These are phyloP conservation scores for Lodderomyces parapsilosis DNA, from an alignment of 1,139 yeast genomes.

Conservation along the genomic window DNA sequence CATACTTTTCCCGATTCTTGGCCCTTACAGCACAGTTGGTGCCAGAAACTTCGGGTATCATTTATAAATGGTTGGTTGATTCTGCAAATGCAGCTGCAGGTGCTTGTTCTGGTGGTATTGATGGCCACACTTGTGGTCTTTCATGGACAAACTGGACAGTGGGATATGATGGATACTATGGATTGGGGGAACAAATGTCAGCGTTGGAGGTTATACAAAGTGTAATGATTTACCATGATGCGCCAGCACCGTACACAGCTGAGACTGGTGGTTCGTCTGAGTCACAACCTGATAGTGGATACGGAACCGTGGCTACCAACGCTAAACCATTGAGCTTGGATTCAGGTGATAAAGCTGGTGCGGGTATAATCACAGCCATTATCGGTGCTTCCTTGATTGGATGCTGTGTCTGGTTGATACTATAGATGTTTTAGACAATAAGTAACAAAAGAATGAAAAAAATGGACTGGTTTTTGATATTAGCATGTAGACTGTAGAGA, in stretches of 20 bases:
- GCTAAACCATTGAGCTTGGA: slow-evolving; percentile 50
- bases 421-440: not conserved
- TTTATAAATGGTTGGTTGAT: slow-evolving; percentile 51
- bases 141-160: slow-evolving; percentile 58
- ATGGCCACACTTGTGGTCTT: slow-evolving; percentile 87
- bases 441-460: not conserved
- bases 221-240: slow-evolving; percentile 47
- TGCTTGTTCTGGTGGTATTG: slow-evolving; percentile 83
- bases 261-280: slow-evolving; percentile 58
- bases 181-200: slow-evolving; percentile 93
- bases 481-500: not conserved
- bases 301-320: slow-evolving; percentile 36
- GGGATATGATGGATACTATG: slow-evolving; percentile 73
- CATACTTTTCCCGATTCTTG: slow-evolving; percentile 72
- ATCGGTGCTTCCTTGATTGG: slow-evolving; percentile 65
- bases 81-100: slow-evolving; percentile 80
- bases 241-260: slow-evolving; percentile 59
- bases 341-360: slow-evolving; percentile 79
- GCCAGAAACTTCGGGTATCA: slow-evolving; percentile 57
- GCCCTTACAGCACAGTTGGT: slow-evolving; percentile 73
- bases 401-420: slow-evolving; percentile 60
- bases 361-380: slow-evolving; percentile 79
- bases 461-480: not conserved
- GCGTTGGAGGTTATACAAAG: slow-evolving; percentile 79
- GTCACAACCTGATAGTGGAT: slow-evolving; percentile 63